Evolutionary conservation across 2,329 filamentous ascomycete species (phyloP).

Genomic region (Aspergillus fumigatus): DNA sequence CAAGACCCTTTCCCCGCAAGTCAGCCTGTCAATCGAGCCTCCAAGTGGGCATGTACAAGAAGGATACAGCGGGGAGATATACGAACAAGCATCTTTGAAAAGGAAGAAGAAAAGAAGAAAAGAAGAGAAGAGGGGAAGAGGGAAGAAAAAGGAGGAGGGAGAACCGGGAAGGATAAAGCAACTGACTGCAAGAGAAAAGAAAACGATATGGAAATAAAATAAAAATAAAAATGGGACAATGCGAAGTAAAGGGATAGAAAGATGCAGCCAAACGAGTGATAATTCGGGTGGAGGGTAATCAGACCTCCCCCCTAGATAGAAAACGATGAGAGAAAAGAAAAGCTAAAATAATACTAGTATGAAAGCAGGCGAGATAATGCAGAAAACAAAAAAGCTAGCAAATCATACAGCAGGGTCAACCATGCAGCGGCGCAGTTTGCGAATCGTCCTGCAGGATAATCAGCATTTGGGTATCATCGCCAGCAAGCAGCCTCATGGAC

Average conservation of each 20-base stretch:
- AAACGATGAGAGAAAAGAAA: neutral
- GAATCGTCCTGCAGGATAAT: conserved; percentile 11
- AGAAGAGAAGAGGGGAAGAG: neutral
- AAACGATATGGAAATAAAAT: neutral
- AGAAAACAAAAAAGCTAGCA: conserved; percentile 1
- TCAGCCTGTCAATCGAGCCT: neutral
- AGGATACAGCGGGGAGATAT: neutral
- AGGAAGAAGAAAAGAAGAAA: neutral
- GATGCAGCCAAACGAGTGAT: conserved; percentile 8
- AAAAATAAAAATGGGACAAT: neutral
- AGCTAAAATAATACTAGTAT: neutral
- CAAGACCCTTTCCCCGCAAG: neutral
- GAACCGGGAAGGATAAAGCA: neutral
- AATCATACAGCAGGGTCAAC: conserved; percentile 3
- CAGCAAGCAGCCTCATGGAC: conserved; percentile 16
- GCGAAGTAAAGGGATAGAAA: conserved; percentile 10
- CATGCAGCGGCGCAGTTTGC: neutral
- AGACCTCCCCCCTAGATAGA: conserved; percentile 3
- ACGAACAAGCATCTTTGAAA: neutral
- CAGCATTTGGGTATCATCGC: conserved; percentile 8
- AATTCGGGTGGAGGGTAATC: neutral
- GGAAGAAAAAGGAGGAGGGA: neutral
- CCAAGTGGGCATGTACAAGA: neutral
- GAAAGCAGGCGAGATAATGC: neutral
- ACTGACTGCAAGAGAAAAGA: conserved; percentile 1